phyloP scores from a whole-genome alignment of 257 asterid species.

The Schizonepeta tenuifolia region DNA sequence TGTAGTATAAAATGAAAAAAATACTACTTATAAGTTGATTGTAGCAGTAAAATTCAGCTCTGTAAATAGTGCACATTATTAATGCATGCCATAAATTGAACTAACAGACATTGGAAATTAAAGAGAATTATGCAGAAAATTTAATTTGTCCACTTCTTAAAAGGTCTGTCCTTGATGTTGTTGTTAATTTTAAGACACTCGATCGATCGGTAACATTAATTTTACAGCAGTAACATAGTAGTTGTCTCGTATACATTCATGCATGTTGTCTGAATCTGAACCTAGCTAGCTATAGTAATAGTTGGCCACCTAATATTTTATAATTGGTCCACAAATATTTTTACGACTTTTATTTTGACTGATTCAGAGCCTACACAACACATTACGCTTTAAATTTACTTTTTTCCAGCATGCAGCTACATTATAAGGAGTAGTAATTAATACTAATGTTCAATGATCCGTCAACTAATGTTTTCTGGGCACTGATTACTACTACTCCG shows the following conservation, averaged over 20 bases:
- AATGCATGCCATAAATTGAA: constrained; percentile 9
- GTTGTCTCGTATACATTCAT: background rate
- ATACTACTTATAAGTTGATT: background rate
- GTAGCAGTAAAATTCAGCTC: background rate
- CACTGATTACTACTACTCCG: background rate
- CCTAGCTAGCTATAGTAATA: background rate
- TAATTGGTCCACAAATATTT: constrained; percentile 9
- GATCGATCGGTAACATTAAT: too few relatives aligned
- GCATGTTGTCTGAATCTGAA: background rate
- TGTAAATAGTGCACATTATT: background rate
- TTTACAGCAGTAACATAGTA: background rate
- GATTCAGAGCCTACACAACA: constrained; percentile 30
- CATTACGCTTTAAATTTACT: background rate
- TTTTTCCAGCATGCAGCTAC: background rate
- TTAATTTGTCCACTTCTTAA: constrained; percentile 7
- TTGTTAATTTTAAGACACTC: background rate
- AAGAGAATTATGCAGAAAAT: constrained; percentile 17
- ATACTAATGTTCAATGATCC: constrained; percentile 18
- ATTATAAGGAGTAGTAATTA: background rate
- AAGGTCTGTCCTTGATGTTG: background rate
- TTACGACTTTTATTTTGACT: constrained; percentile 33
- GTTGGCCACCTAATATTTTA: background rate
- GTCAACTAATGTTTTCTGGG: constrained; percentile 25
- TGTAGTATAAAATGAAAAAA: too few relatives aligned
- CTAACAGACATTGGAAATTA: constrained; percentile 26